phyloP scores from a whole-genome alignment of 805 yeast species.

The Wickerhamomyces queroliae region DNA sequence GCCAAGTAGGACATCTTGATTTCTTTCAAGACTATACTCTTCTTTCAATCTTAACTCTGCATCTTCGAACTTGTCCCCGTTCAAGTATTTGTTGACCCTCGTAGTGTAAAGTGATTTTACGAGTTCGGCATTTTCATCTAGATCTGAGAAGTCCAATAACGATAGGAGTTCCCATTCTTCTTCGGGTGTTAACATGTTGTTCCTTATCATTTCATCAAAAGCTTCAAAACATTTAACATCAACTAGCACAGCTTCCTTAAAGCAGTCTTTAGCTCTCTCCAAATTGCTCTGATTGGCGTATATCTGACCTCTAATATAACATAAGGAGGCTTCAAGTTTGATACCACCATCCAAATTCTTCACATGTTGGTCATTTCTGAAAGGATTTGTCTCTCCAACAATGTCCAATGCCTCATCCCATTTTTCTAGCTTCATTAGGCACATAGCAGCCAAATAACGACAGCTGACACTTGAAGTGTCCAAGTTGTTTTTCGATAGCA shows the following conservation, averaged over 20 bases:
- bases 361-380: constrained; percentile 35
- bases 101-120: constrained; percentile 73
- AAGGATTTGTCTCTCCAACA: constrained; percentile 79
- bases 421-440: constrained; percentile 62
- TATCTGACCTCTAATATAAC: constrained; percentile 78
- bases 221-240: constrained; percentile 95
- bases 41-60: constrained; percentile 62
- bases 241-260: constrained; percentile 76
- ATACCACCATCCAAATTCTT: constrained; percentile 74
- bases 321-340: constrained; percentile 80
- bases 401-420: constrained; percentile 89
- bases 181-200: constrained; percentile 69
- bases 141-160: constrained; percentile 59
- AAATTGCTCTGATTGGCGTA: constrained; percentile 79
- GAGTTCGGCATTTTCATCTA: constrained; percentile 77
- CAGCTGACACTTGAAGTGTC: constrained; percentile 60
- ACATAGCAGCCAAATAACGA: constrained; percentile 72
- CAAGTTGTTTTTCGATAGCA: constrained; percentile 54
- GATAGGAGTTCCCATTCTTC: constrained; percentile 84
- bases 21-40: constrained; percentile 65
- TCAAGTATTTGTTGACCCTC: constrained; percentile 65
- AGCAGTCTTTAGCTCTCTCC: constrained; percentile 81
- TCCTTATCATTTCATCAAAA: constrained; percentile 67
- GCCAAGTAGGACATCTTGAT: constrained; percentile 62
- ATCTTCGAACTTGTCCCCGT: constrained; percentile 51